These are phyloP conservation scores for Lodderomyces margitis DNA, from an alignment of 1,139 yeast genomes.

Conservation along the genomic window DNA sequence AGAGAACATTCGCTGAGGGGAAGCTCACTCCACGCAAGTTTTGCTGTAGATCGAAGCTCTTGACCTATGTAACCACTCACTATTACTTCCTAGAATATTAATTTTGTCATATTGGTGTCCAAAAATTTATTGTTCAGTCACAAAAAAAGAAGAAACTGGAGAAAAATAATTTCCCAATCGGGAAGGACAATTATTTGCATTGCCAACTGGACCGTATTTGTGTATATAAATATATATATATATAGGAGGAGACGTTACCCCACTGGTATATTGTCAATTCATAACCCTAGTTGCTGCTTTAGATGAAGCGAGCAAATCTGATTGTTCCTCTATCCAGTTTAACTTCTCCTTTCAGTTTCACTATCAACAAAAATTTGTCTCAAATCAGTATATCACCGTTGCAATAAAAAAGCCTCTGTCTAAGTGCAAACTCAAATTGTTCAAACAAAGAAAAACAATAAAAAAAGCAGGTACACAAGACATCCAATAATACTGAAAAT, in stretches of 20 bases:
- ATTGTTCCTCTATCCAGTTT: too few species aligned
- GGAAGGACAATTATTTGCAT: conserved; percentile 1
- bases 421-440: background rate
- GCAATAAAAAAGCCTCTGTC: too few species aligned
- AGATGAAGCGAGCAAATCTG: too few species aligned
- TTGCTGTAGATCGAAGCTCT: background rate
- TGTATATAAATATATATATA: background rate
- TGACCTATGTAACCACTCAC: too few species aligned
- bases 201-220: background rate
- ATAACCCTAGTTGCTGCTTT: background rate
- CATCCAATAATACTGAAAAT: too few species aligned
- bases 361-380: too few species aligned
- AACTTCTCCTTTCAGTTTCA: background rate
- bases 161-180: background rate
- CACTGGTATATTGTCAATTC: background rate
- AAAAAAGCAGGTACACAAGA: too few species aligned
- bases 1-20: background rate
- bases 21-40: too few species aligned
- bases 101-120: background rate
- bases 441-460: too few species aligned
- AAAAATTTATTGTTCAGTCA: background rate
- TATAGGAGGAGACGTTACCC: background rate
- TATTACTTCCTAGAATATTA: background rate
- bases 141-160: background rate
- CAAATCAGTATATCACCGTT: too few species aligned